Evolutionary conservation across 805 yeast species (phyloP), one percentile per base, ranked within the genome.

Genomic region (Metschnikowia picachoensis): DNA sequence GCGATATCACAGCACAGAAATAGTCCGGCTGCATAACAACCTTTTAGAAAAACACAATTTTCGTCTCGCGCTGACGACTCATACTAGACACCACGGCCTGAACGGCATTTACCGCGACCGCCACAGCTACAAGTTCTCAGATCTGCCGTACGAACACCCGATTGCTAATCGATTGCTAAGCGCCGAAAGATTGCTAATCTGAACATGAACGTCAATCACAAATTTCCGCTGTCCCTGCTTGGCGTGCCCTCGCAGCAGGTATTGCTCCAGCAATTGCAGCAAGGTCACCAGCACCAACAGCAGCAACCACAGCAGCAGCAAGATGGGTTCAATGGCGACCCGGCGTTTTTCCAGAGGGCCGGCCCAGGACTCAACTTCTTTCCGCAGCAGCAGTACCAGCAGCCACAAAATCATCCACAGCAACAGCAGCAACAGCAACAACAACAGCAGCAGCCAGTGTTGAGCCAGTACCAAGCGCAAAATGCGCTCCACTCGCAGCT

Each of bases 201-300:
- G 32, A 30, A 11, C 1, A 60, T 60, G 61, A 60, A 59, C 49
- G 38, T 52, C 35, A 58, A 52, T 29, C 57, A 51, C 49, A 59
- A 58, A 43, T 58, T 50, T 52, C 60, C 51, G 41, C 57, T 43
- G 49, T 35, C 46, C 28, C 61, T 51, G 41, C 70, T 58, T 48
- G 62, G 62, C 47, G 54, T 68, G 42, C 76, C 70, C 44, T 70
- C 73, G 28, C 76, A 72, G 50, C 76, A 70, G 53, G 60, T 69
- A 14, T 61, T 71, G 50, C 61, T 70, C 43, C 75, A 68, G 53
- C 75, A 69, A 50, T 62, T 70, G 43, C 76, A 68, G 47, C 73
- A 67, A 40, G 70, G 70, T 12, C 70, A 62, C 12, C 61, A 54
- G 34, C 65, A 68, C 10, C 65, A 67, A 16, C 66, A 59, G 13